Evolutionary conservation across 805 yeast species (phyloP).

Genomic region (Nakazawaea anatomiae): DNA sequence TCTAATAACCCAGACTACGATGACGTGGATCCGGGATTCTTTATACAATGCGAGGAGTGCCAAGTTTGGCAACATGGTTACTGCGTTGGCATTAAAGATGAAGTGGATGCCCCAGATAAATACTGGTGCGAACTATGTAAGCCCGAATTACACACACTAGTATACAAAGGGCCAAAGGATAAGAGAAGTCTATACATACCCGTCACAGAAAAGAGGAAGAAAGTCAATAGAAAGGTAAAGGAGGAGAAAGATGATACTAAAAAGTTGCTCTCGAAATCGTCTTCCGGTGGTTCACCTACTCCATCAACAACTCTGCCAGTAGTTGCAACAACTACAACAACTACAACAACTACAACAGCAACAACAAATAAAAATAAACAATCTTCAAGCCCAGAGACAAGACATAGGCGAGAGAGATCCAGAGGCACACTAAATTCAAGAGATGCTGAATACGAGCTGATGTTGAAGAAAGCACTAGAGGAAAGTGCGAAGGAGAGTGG

Average conservation of each 20-base stretch:
- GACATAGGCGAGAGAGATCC: constrained; percentile 18
- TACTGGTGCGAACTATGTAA: constrained; percentile 92
- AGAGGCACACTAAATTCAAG: constrained; percentile 14
- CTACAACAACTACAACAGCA: background rate
- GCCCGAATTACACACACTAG: constrained; percentile 69
- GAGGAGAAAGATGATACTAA: constrained; percentile 24
- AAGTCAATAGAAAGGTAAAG: constrained; percentile 13
- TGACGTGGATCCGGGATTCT: constrained; percentile 49
- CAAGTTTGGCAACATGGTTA: constrained; percentile 97
- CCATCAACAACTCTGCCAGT: constrained; percentile 12
- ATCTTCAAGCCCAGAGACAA: constrained; percentile 7
- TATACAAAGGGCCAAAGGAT: constrained; percentile 40
- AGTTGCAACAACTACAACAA: background rate
- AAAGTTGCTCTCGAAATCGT: constrained; percentile 10
- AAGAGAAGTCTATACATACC: constrained; percentile 46
- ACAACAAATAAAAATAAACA: constrained; percentile 11
- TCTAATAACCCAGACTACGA: constrained; percentile 28
- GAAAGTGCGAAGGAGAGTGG: constrained; percentile 52
- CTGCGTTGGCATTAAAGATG: constrained; percentile 81
- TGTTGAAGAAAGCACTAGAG: constrained; percentile 40
- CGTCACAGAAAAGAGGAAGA: constrained; percentile 22
- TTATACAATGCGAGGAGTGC: constrained; percentile 84
- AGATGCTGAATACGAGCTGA: constrained; percentile 28
- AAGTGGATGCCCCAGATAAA: constrained; percentile 79
- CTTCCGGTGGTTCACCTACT: constrained; percentile 12